Conservation (phyloP, 768 basidiomycete genomes). For the Tulasnella sp. region DNA sequence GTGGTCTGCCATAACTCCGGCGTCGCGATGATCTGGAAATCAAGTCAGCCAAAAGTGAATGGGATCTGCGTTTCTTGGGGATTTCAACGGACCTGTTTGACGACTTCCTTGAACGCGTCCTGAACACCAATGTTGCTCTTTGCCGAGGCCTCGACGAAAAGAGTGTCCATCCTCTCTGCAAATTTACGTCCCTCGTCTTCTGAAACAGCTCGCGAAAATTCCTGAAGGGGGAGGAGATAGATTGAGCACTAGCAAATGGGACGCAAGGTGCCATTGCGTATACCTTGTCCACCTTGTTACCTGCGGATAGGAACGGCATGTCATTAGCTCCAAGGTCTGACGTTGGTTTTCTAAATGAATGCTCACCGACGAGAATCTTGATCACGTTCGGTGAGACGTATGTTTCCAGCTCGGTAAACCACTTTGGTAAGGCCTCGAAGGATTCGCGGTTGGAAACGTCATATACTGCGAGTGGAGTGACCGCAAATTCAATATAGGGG, state of each 20-base stretch:
- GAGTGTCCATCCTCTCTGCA: conserved; percentile 65
- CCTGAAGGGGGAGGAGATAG: conserved; percentile 34
- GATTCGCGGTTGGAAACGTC: conserved; percentile 89
- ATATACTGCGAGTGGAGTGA: conserved; percentile 51
- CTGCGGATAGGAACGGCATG: conserved; percentile 6
- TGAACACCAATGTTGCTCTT: conserved; percentile 80
- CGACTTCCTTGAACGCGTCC: conserved; percentile 66
- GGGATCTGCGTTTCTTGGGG: not conserved
- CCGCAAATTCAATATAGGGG: not conserved
- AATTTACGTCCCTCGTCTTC: conserved; percentile 68
- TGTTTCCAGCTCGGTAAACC: conserved; percentile 66
- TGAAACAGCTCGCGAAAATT: conserved; percentile 80
- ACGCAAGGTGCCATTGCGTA: not conserved
- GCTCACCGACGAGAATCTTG: conserved; percentile 85
- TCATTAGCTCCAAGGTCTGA: not conserved
- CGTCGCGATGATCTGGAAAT: conserved; percentile 47
- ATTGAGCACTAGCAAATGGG: not conserved
- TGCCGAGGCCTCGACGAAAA: conserved; percentile 88
- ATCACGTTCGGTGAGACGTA: conserved; percentile 79
- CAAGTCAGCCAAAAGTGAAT: not conserved
- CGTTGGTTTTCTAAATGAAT: not conserved
- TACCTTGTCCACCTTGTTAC: conserved; percentile 83
- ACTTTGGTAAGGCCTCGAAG: conserved; percentile 86
- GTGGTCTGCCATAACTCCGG: conserved; percentile 54
- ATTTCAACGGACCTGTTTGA: conserved; percentile 25